Base-by-base conservation (phyloP, 768 basidiomycete genomes). In the Grammothele lineata region DNA sequence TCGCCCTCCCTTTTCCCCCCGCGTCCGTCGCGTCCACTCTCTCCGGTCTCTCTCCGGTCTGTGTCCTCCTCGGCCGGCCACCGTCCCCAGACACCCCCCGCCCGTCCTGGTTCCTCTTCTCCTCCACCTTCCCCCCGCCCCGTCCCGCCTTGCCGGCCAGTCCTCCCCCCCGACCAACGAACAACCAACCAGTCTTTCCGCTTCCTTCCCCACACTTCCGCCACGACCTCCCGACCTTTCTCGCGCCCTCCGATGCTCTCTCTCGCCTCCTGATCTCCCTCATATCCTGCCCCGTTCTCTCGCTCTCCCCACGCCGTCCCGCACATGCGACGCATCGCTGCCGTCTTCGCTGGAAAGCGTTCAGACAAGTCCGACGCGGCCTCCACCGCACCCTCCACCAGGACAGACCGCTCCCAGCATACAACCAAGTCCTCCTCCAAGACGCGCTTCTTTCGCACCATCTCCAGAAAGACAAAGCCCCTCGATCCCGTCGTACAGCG, bases 281-380 rank as follows among this genome's bases (percentile, higher is more conserved):
- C 46, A 41, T 54, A 43, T 47, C 50, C 42, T 34, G 36, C 44
- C 48, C 34, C 38, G 10, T 37, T 34, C 17, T 17, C 24, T 37
- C 42, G 34, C 18, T 27, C 40, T 38, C 37, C 37, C 37, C 30
- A 6, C 47, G 23, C 38, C 30, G 27, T 19, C 49, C 37, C 26
- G 22, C 52, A 25, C 51, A 54, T 54, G 55, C 53, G 45, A 38
- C 53, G 54, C 36, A 47, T 87, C 61, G 75, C 75, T 47, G 76
- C 81, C 41, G 76, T 80, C 57, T 78, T 87, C 59, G 53, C 50
- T 34, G 45, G 50, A 27, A 63, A 68, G 59, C 71, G 70, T 55
- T 63, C 67, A 54, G 68, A 72, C 67, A 75, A 67, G 63, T 61
- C 63, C 47, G 65, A 64, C 42, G 56, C 56, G 39, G 57, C 54